Percentiles rank a stretch among this genome's conserved stretches.
phyloP scores from a whole-genome alignment of 805 yeast species.

The Saccharomycopsis selenospora region DNA sequence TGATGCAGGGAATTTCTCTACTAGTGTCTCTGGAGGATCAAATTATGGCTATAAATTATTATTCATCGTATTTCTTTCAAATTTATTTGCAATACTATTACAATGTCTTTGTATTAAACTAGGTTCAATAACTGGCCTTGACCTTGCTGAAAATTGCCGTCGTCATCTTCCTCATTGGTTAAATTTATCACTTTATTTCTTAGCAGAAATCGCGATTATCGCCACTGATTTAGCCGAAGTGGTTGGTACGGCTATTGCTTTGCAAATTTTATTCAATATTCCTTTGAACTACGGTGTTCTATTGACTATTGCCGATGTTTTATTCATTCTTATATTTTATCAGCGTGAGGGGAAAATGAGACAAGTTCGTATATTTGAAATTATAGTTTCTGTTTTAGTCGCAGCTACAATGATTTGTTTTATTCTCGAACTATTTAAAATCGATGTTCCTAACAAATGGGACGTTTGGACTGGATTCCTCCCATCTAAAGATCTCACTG shows the following conservation, averaged over 20 bases:
- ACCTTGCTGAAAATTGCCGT: conserved; percentile 78
- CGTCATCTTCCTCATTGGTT: conserved; percentile 60
- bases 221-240: conserved; percentile 96
- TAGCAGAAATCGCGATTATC: conserved; percentile 82
- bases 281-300: conserved; percentile 76
- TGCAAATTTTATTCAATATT: conserved; percentile 65
- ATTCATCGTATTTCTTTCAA: conserved; percentile 70
- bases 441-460: conserved; percentile 50
- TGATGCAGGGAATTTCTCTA: conserved; percentile 91
- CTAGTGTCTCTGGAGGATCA: conserved; percentile 89
- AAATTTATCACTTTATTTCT: conserved; percentile 54
- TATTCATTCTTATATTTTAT: conserved; percentile 76
- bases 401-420: conserved; percentile 71
- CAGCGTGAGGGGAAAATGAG: conserved; percentile 61
- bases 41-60: conserved; percentile 67
- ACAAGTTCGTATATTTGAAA: conserved; percentile 69
- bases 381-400: conserved; percentile 65
- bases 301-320: conserved; percentile 72
- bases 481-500: conserved; percentile 38
- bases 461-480: conserved; percentile 26
- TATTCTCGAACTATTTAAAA: conserved; percentile 49
- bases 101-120: conserved; percentile 79
- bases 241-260: conserved; percentile 84
- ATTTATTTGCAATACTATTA: conserved; percentile 72
- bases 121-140: conserved; percentile 86